Percentiles rank a stretch among this genome's conserved stretches.
phyloP scores from a whole-genome alignment of 352 stramenopile species.

The Aphanomyces stellatus region DNA sequence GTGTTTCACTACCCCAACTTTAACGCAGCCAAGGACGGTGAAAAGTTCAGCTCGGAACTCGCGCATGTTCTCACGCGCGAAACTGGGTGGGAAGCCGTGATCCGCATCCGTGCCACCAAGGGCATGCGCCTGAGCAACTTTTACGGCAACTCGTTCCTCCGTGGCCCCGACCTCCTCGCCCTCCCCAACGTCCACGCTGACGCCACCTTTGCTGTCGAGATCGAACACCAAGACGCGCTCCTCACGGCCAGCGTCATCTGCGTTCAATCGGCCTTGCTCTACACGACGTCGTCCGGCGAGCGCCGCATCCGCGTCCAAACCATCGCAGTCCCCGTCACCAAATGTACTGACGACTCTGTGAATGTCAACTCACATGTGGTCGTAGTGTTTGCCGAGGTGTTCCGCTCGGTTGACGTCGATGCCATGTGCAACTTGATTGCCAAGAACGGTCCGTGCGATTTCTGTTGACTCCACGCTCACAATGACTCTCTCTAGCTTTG shows the following conservation, averaged over 20 bases:
- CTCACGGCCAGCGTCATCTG: constrained; percentile 92
- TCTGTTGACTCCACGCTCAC: not conserved
- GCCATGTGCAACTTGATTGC: constrained; percentile 91
- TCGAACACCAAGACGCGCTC: constrained; percentile 95
- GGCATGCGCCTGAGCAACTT: constrained; percentile 97
- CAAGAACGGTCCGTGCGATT: constrained; percentile 40
- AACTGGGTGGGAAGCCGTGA: constrained; percentile 94
- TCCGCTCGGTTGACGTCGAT: constrained; percentile 90
- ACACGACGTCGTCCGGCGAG: constrained; percentile 96
- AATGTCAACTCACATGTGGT: not conserved
- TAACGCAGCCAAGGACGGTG: constrained; percentile 81
- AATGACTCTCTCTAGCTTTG: constrained; percentile 44
- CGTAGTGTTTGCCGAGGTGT: constrained; percentile 85
- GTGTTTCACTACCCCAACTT: constrained; percentile 97
- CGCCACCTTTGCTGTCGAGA: constrained; percentile 94
- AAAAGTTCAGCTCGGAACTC: constrained; percentile 92
- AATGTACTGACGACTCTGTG: constrained; percentile 33
- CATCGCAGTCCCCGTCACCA: constrained; percentile 90
- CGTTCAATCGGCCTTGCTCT: constrained; percentile 95
- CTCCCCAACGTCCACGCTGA: constrained; percentile 95
- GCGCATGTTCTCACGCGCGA: constrained; percentile 86
- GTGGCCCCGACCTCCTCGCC: constrained; percentile 94
- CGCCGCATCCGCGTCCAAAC: constrained; percentile 97
- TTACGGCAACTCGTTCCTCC: constrained; percentile 98
- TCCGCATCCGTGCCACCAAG: constrained; percentile 95